Percentiles rank a stretch among this genome's conserved stretches.
phyloP scores from a whole-genome alignment of 2,329 filamentous ascomycete species.

The Neoarthrinium moseri region DNA sequence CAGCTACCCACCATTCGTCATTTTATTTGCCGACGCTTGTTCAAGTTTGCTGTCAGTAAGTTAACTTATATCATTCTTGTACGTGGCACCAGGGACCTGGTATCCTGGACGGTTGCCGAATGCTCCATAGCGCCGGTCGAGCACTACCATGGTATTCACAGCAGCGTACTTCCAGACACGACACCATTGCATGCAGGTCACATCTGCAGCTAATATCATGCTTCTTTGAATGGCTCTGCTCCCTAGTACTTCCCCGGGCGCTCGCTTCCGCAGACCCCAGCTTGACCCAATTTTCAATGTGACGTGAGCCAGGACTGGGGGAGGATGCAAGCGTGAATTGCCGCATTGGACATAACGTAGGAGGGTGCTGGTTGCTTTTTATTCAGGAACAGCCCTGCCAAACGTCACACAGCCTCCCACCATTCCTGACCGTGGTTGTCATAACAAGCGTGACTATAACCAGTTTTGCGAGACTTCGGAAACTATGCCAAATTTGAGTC shows the following conservation, averaged over 20 bases:
- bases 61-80: not conserved
- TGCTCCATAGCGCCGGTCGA: slow-evolving; percentile 16
- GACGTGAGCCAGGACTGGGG: not conserved
- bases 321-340: not conserved
- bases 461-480: too few relatives aligned
- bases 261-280: not conserved
- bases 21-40: not conserved
- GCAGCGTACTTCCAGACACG: not conserved
- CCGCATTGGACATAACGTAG: not conserved
- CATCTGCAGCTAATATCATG: slow-evolving; percentile 30
- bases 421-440: too few relatives aligned
- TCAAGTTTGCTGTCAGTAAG: too few relatives aligned
- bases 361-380: not conserved
- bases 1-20: slow-evolving; percentile 5
- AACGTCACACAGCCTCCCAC: not conserved
- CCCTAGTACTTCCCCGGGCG: not conserved
- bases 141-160: not conserved
- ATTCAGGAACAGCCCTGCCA: not conserved
- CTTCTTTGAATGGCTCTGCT: too few relatives aligned
- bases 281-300: not conserved
- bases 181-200: slow-evolving; percentile 27
- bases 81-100: slow-evolving; percentile 15
- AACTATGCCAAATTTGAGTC: too few relatives aligned
- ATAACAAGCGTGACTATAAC: too few relatives aligned
- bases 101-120: slow-evolving; percentile 22